Evolutionary conservation across 2,329 filamentous ascomycete species (phyloP).

Genomic region (Hypoxylon sp.): DNA sequence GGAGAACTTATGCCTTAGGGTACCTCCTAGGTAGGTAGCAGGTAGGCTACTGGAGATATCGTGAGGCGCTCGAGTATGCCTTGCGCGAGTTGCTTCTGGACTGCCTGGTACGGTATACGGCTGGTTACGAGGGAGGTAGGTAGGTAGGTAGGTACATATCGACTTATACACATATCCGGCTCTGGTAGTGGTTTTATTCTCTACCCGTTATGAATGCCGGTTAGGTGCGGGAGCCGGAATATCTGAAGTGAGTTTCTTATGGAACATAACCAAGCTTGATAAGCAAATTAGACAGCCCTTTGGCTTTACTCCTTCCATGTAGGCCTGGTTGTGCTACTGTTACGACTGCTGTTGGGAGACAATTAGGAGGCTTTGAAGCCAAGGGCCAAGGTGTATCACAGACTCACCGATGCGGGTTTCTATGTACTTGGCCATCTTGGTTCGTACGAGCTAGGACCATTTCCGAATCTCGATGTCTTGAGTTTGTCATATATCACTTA

Average conservation of each 20-base stretch:
- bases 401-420: slow-evolving; percentile 3
- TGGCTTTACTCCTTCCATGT: background rate
- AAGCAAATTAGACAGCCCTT: background rate
- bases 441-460: slow-evolving; percentile 6
- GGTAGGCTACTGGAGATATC: background rate
- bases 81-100: background rate
- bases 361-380: slow-evolving; percentile 22
- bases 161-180: background rate
- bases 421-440: slow-evolving; percentile 8
- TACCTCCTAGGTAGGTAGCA: background rate
- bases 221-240: background rate
- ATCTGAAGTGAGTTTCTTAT: background rate
- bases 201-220: background rate
- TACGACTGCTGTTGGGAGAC: background rate
- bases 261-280: background rate
- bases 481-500: slow-evolving; percentile 3
- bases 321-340: background rate
- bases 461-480: slow-evolving; percentile 7
- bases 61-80: background rate
- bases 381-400: slow-evolving; percentile 27
- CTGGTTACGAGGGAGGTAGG: background rate
- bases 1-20: too few species aligned
- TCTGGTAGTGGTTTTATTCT: background rate
- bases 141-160: too few species aligned
- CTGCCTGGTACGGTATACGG: background rate